Percentiles rank a stretch among this genome's conserved stretches.
phyloP scores from a whole-genome alignment of 768 basidiomycete genomes.

The Trametopsis cervina region DNA sequence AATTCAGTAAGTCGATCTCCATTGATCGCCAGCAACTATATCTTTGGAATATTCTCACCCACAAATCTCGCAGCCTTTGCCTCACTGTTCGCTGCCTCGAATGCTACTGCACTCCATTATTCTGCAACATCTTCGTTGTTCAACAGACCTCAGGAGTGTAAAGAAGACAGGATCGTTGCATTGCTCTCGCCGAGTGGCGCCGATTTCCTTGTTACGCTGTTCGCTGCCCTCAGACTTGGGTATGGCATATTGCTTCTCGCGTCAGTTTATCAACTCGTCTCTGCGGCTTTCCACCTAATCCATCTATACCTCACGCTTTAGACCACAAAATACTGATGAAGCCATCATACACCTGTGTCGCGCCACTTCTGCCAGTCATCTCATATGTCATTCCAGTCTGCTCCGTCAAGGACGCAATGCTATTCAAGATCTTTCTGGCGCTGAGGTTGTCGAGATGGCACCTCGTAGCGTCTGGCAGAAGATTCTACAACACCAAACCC shows the following conservation, averaged over 20 bases:
- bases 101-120: constrained; percentile 1
- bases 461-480: constrained; percentile 1
- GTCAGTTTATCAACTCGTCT: background rate
- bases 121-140: background rate
- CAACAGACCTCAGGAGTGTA: background rate
- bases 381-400: constrained; percentile 7
- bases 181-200: constrained; percentile 9
- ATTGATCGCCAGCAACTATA: too few relatives aligned
- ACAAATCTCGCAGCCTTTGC: background rate
- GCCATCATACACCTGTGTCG: constrained; percentile 7
- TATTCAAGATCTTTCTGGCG: background rate
- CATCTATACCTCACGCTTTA: background rate
- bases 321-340: constrained; percentile 8
- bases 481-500: too few relatives aligned
- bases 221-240: constrained; percentile 5
- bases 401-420: constrained; percentile 2
- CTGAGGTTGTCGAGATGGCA: constrained; percentile 1
- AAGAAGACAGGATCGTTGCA: constrained; percentile 2
- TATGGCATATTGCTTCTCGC: constrained; percentile 9
- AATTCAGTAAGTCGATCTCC: constrained; percentile 6
- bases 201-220: constrained; percentile 7
- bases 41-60: background rate
- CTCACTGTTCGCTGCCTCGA: constrained; percentile 1
- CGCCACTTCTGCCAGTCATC: constrained; percentile 1
- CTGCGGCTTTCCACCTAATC: background rate